Percentiles rank a stretch among this genome's conserved stretches.
These are phyloP conservation scores for Coemansia sp. DNA, from an alignment of 192 early-diverging fungal genomes.

Conservation along the genomic window DNA sequence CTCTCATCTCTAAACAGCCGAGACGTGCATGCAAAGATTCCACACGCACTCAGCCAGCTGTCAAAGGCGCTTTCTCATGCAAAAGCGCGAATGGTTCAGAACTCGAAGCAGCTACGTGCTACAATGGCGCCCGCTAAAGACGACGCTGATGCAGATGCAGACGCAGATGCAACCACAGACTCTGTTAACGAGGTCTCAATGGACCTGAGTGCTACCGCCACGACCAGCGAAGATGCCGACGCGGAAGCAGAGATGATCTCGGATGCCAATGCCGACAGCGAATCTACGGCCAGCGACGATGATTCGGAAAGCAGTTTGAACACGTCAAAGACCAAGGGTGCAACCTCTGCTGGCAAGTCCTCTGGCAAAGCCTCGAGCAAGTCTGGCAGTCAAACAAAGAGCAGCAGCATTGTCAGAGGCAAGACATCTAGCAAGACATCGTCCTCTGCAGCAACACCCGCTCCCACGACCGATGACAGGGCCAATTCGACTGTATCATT, in stretches of 20 bases:
- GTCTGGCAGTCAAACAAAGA: neutral
- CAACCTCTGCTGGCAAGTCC: neutral
- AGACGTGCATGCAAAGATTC: neutral
- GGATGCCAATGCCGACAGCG: conserved; percentile 3
- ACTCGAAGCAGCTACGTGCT: conserved; percentile 39
- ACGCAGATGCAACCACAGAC: conserved; percentile 13
- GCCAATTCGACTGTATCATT: neutral
- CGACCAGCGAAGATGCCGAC: neutral
- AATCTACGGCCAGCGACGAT: conserved; percentile 1
- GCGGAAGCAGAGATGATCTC: neutral
- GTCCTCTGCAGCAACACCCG: neutral
- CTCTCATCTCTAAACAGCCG: neutral
- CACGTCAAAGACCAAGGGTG: neutral
- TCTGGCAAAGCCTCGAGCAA: neutral
- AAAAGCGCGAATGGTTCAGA: conserved; percentile 12
- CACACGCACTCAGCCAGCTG: neutral
- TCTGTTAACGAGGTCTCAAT: conserved; percentile 15
- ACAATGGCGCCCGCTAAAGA: conserved; percentile 7
- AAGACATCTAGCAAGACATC: neutral
- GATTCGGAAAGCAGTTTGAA: neutral
- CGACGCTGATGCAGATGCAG: neutral
- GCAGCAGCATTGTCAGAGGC: neutral
- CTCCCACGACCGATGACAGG: neutral
- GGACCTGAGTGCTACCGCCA: conserved; percentile 1
- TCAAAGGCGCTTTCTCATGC: conserved; percentile 1